Evolutionary conservation across 495 filamentous ascomycete genomes (phyloP).

Genomic region (Saxophila tyrrhenica): DNA sequence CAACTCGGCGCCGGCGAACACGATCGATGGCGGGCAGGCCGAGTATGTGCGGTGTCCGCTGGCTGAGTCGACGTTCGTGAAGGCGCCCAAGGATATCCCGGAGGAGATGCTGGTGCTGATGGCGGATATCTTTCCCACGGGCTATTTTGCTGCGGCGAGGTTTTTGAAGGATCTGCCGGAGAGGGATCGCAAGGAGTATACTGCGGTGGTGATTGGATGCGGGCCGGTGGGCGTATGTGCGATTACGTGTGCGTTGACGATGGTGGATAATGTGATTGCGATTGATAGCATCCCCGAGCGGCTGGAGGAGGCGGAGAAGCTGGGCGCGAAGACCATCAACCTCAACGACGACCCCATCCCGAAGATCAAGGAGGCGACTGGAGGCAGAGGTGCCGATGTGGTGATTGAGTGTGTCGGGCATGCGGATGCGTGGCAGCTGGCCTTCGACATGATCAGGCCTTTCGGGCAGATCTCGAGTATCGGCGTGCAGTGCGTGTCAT

Average conservation of each 20-base stretch:
- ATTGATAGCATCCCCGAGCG: conserved; percentile 73
- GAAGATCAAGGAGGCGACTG: conserved; percentile 61
- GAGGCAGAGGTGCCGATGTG: conserved; percentile 78
- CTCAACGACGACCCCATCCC: conserved; percentile 56
- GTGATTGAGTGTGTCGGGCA: conserved; percentile 88
- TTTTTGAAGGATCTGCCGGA: conserved; percentile 58
- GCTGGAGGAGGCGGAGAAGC: conserved; percentile 59
- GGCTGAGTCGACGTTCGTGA: conserved; percentile 72
- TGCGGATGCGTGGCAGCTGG: conserved; percentile 69
- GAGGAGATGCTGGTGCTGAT: conserved; percentile 76
- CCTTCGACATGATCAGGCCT: conserved; percentile 74
- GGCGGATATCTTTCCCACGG: conserved; percentile 78
- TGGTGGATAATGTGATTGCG: conserved; percentile 66
- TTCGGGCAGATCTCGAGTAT: conserved; percentile 82
- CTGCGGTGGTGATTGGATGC: conserved; percentile 76
- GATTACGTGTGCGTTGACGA: conserved; percentile 53
- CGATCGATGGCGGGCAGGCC: conserved; percentile 76
- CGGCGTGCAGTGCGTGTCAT: conserved; percentile 71
- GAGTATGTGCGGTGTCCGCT: conserved; percentile 80
- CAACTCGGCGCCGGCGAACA: conserved; percentile 34
- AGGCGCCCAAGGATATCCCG: conserved; percentile 61
- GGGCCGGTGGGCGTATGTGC: conserved; percentile 70
- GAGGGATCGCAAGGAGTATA: conserved; percentile 54
- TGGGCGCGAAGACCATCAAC: conserved; percentile 83
- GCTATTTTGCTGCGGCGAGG: conserved; percentile 79